Conservation (phyloP, 2,329 filamentous ascomycete genomes). For the Capronia americana region DNA sequence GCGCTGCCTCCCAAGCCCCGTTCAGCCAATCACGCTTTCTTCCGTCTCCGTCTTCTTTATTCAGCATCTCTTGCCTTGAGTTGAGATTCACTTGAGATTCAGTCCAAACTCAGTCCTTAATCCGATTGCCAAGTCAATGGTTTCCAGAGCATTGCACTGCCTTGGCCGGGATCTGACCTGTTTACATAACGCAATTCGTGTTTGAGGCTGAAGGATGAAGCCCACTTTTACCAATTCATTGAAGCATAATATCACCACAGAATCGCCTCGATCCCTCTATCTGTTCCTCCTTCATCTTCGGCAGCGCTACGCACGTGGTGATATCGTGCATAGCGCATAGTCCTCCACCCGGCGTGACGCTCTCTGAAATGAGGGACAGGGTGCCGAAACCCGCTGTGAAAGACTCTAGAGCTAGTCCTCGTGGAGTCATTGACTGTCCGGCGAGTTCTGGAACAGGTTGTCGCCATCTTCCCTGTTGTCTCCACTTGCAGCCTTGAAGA, state of each 20-base stretch:
- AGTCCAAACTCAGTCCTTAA: neutral
- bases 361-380: constrained; percentile 1
- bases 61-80: neutral
- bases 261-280: neutral
- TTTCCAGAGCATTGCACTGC: neutral
- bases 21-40: neutral
- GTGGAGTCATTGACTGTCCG: neutral
- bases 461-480: constrained; percentile 17
- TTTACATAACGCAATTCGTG: constrained; percentile 11
- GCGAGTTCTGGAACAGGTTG: constrained; percentile 9
- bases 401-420: neutral
- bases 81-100: neutral
- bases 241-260: neutral
- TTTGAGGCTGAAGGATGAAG: constrained; percentile 16
- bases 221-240: neutral
- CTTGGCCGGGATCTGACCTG: neutral
- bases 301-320: constrained; percentile 7
- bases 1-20: neutral
- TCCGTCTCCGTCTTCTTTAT: neutral
- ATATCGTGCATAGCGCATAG: neutral
- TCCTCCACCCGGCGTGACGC: constrained; percentile 11
- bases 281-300: constrained; percentile 3
- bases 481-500: neutral
- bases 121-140: constrained; percentile 18
- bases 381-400: neutral